Base-by-base conservation (phyloP, 257 asterid genomes). In the Penstemon davidsonii region DNA sequence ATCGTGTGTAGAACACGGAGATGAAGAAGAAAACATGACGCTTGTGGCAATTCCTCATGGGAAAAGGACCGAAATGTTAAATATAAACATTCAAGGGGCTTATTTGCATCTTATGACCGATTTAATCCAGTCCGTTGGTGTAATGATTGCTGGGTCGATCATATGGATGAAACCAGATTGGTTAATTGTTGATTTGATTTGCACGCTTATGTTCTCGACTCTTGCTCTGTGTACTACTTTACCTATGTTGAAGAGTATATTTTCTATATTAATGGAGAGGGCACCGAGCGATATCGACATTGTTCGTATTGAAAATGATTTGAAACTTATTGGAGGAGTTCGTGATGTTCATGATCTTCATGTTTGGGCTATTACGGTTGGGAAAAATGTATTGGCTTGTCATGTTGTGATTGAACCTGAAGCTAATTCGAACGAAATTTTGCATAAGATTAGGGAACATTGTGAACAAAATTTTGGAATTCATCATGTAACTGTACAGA, bases 61-160 rank as follows among this genome's bases (percentile, higher is more conserved):
- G 37, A 64, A 76, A 61, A 57, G 66, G 61, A 60, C 37, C 12
- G 74, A 81, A 63, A 52, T 19, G 51, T 10, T 64, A 5, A 91
- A 88, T 75, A 86, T 91, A 42, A 91, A 88, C 67, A 76, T 91
- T 7, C 91, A 87, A 77, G 96, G 96, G 66, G 96, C 97, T 18
- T 86, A 85, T 75, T 64, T 91, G 80, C 97, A 91, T 73, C 79
- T 88, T 13, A 46, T 88, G 49, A 74, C 85, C 41, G 97, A 91
- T 77, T 65, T 87, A 15, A 82, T 91, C 67, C 97, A 91, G 64
- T 85, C 93, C 6, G 66, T 64, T n/a, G 97, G 96, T 6, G 96
- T 89, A 63, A 87, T 91, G 96, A 74, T 88, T 59, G 88, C 89
- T 50, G 96, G 97, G 70, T 65, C 69, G n/a, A 55, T 88, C 49